Conservation (phyloP, 371 early-diverging fungal genomes). For the Amoeboaphelidium protococcarum region DNA sequence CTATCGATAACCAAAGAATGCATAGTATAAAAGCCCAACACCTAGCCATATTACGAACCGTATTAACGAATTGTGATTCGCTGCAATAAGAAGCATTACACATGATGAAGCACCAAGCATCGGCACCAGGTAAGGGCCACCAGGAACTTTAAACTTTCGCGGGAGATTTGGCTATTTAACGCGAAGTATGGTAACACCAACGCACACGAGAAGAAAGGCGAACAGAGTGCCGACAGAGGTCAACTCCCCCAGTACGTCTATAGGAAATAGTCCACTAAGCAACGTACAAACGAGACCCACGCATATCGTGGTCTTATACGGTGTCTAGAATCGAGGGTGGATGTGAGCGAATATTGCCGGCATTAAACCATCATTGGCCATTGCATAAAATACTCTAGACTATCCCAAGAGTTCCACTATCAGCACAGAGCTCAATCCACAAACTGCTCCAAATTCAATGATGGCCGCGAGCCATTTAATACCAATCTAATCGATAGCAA, state of each 20-base stretch:
- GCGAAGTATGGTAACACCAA: constrained; percentile 44
- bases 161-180: constrained; percentile 36
- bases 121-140: constrained; percentile 20
- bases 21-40: no score
- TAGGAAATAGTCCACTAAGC: constrained; percentile 42
- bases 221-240: constrained; percentile 59
- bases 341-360: constrained; percentile 35
- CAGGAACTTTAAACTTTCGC: constrained; percentile 27
- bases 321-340: constrained; percentile 36
- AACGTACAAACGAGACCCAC: constrained; percentile 36
- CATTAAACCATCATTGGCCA: constrained; percentile 60
- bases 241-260: constrained; percentile 53
- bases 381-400: constrained; percentile 59
- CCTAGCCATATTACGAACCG: no score
- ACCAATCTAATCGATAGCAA: constrained; percentile 26
- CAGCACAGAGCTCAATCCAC: constrained; percentile 49
- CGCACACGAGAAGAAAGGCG: constrained; percentile 54
- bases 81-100: no score
- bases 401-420: constrained; percentile 44
- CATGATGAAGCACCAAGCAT: constrained; percentile 8
- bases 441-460: constrained; percentile 42
- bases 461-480: constrained; percentile 37
- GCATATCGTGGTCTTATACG: constrained; percentile 35
- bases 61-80: no score
- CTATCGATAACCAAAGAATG: no score